These are phyloP conservation scores for Rheum nobile DNA, from an alignment of 148 eudicot genomes.

Conservation along the genomic window DNA sequence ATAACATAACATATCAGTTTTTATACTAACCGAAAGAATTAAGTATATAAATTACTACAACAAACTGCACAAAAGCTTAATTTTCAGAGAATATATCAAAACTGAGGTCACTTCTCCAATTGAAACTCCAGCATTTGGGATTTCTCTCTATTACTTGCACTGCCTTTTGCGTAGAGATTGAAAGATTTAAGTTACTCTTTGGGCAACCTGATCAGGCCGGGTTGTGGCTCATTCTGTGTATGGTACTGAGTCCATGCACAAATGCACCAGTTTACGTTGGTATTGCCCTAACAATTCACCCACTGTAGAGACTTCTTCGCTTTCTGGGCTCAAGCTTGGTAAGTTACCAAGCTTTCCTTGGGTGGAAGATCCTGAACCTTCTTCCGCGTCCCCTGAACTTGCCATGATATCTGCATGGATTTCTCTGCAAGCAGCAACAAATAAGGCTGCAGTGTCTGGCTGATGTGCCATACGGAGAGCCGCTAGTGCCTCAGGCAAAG, in stretches of 20 bases:
- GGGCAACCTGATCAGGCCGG: neutral
- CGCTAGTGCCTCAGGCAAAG: conserved; percentile 75
- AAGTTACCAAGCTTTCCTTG: conserved; percentile 29
- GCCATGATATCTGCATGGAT: conserved; percentile 54
- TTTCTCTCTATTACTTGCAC: neutral
- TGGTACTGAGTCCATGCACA: conserved; percentile 88
- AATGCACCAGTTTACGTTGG: conserved; percentile 81
- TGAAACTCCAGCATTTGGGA: neutral
- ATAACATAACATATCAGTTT: neutral
- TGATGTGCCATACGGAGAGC: conserved; percentile 91
- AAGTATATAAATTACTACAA: neutral
- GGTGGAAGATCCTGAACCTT: conserved; percentile 22
- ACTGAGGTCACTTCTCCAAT: neutral
- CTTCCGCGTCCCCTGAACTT: conserved; percentile 34
- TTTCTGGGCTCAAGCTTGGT: conserved; percentile 54
- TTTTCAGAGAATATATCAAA: neutral
- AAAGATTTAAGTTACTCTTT: neutral
- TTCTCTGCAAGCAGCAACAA: conserved; percentile 75
- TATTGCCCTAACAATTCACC: conserved; percentile 80
- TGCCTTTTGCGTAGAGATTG: neutral
- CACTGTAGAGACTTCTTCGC: conserved; percentile 73
- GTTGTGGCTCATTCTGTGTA: conserved; percentile 33
- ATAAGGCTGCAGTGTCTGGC: conserved; percentile 98
- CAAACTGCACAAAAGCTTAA: neutral
- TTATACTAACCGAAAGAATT: neutral